A percentile compares a stretch with the other conserved stretches of the same genome.
phyloP scores from a whole-genome alignment of 306 rosid species.

The Castanea crenata region DNA sequence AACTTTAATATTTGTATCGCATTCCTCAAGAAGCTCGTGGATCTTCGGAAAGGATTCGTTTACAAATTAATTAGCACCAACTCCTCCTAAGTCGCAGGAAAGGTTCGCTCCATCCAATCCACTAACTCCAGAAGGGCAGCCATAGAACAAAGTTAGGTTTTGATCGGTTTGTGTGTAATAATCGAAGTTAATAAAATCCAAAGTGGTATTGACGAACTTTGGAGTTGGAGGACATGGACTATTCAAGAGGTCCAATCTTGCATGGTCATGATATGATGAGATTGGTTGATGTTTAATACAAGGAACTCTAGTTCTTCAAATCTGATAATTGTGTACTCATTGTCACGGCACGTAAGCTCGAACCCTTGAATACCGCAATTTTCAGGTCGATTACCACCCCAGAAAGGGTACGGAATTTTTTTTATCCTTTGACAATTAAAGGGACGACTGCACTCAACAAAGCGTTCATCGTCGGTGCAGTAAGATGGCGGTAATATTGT shows the following conservation, averaged over 20 bases:
- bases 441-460: conserved; percentile 25
- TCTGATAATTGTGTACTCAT: conserved; percentile 14
- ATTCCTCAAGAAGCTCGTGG: too few species aligned
- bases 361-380: conserved; percentile 40
- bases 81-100: neutral
- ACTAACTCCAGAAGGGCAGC: neutral
- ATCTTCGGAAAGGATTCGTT: neutral
- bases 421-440: conserved; percentile 32
- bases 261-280: conserved; percentile 7
- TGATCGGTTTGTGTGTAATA: conserved; percentile 15
- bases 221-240: neutral
- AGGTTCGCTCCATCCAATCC: neutral
- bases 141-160: conserved; percentile 24
- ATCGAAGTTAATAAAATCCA: conserved; percentile 21
- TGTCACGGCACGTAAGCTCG: conserved; percentile 25
- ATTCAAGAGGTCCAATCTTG: conserved; percentile 33
- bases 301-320: conserved; percentile 19
- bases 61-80: neutral
- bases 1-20: too few species aligned
- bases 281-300: conserved; percentile 12
- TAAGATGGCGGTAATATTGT: conserved; percentile 14
- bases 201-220: neutral
- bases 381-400: conserved; percentile 13
- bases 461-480: conserved; percentile 10
- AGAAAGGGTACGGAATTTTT: conserved; percentile 37